Evolutionary conservation across 768 basidiomycete species (phyloP).

Genomic region (Scleroderma bovista): DNA sequence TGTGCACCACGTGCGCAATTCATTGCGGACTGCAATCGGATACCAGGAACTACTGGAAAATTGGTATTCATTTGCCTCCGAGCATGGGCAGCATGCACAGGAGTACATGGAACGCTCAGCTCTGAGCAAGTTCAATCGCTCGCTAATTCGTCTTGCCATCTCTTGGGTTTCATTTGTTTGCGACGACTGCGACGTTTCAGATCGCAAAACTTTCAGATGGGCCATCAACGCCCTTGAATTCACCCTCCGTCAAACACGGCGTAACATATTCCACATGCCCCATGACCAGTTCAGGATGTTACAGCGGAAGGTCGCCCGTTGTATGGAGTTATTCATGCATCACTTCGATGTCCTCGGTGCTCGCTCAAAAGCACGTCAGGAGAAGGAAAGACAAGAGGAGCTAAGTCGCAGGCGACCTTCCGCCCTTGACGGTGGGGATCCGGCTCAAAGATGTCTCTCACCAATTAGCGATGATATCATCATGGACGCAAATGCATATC

Average conservation of each 20-base stretch:
- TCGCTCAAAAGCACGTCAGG: slow-evolving; percentile 83
- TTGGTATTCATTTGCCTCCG: slow-evolving; percentile 96
- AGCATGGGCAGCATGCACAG: slow-evolving; percentile 88
- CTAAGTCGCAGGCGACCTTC: slow-evolving; percentile 49
- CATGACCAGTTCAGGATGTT: slow-evolving; percentile 87
- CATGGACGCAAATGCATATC: slow-evolving; percentile 32
- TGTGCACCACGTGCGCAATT: slow-evolving; percentile 76
- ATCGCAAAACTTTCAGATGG: slow-evolving; percentile 96
- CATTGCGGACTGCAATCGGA: slow-evolving; percentile 52
- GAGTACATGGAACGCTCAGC: slow-evolving; percentile 77
- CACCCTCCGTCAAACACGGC: slow-evolving; percentile 79
- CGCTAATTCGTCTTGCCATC: slow-evolving; percentile 86
- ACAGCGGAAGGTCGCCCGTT: slow-evolving; percentile 86
- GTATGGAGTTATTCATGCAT: slow-evolving; percentile 93
- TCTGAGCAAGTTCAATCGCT: slow-evolving; percentile 70
- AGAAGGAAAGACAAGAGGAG: slow-evolving; percentile 81
- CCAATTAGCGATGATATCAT: slow-evolving; percentile 33
- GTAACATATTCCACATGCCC: slow-evolving; percentile 85
- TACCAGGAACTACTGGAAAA: slow-evolving; percentile 86
- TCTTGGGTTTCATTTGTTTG: slow-evolving; percentile 99
- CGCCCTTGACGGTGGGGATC: slow-evolving; percentile 41
- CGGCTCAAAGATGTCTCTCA: slow-evolving; percentile 35
- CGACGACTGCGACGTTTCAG: slow-evolving; percentile 94
- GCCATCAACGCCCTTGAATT: slow-evolving; percentile 95
- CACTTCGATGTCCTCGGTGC: slow-evolving; percentile 99